These are phyloP conservation scores for Fusarium sp. DNA, from an alignment of 2,329 filamentous ascomycete genomes.

Conservation along the genomic window DNA sequence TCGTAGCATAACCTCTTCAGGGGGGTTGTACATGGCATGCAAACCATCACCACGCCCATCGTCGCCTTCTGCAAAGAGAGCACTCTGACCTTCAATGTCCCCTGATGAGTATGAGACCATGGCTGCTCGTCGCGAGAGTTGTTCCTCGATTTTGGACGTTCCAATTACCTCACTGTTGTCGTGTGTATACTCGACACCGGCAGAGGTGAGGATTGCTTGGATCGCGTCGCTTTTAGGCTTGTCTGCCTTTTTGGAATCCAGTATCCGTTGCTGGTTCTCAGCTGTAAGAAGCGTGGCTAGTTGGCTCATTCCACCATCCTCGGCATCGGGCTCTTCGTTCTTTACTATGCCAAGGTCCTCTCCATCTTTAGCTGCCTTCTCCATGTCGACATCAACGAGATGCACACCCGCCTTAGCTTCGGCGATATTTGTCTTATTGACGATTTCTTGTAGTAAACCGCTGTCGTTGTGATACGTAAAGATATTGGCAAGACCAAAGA, in stretches of 20 bases:
- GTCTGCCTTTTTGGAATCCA: slow-evolving; percentile 53
- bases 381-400: slow-evolving; percentile 81
- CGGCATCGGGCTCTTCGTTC: slow-evolving; percentile 65
- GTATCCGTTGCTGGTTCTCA: slow-evolving; percentile 60
- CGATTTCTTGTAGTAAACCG: slow-evolving; percentile 89
- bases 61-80: slow-evolving; percentile 70
- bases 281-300: slow-evolving; percentile 69
- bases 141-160: slow-evolving; percentile 89
- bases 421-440: slow-evolving; percentile 98
- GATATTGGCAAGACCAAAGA: slow-evolving; percentile 90
- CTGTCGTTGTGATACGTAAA: slow-evolving; percentile 85
- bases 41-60: slow-evolving; percentile 50
- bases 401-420: slow-evolving; percentile 89
- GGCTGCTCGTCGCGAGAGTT: slow-evolving; percentile 82
- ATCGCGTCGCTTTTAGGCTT: slow-evolving; percentile 77
- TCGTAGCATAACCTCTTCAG: slow-evolving; percentile 77
- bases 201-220: slow-evolving; percentile 87
- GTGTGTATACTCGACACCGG: slow-evolving; percentile 94
- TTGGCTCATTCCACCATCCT: slow-evolving; percentile 78
- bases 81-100: slow-evolving; percentile 64
- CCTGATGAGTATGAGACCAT: slow-evolving; percentile 63
- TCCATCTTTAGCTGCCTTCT: slow-evolving; percentile 69
- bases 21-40: slow-evolving; percentile 74
- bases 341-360: slow-evolving; percentile 60
- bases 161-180: slow-evolving; percentile 97